These are phyloP conservation scores for Zychaea mexicana DNA, from an alignment of 371 early-diverging fungal genomes.

Conservation along the genomic window DNA sequence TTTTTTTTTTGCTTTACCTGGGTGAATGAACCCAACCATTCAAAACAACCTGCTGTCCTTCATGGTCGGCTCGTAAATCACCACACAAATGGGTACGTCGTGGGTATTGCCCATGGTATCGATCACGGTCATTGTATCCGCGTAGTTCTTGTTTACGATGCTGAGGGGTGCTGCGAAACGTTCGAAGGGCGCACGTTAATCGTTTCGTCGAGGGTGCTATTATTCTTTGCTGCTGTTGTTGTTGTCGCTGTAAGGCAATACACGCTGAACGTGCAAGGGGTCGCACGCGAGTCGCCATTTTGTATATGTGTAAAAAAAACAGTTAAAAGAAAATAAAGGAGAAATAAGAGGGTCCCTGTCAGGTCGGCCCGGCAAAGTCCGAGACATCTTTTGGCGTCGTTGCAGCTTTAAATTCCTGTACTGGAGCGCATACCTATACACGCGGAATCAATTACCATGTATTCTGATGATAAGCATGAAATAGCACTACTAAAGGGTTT, in stretches of 20 bases:
- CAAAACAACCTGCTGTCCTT: constrained; percentile 65
- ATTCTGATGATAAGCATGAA: no score
- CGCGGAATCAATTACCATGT: no score
- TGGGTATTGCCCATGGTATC: constrained; percentile 52
- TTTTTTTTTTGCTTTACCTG: constrained; percentile 46
- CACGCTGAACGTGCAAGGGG: constrained; percentile 5
- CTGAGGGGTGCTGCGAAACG: neutral
- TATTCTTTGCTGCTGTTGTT: neutral
- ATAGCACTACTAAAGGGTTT: no score
- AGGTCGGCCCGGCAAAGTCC: no score
- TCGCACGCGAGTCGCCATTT: neutral
- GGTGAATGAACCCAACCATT: constrained; percentile 80
- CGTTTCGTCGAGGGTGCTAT: neutral
- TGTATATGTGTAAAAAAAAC: neutral
- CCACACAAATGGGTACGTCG: constrained; percentile 75
- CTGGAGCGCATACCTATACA: no score
- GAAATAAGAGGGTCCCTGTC: no score
- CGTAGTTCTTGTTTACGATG: neutral
- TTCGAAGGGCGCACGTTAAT: neutral
- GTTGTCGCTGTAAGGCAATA: neutral
- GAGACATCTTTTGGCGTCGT: no score
- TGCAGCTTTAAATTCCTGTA: no score
- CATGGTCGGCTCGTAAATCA: constrained; percentile 50
- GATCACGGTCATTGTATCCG: constrained; percentile 40
- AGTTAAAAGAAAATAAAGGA: no score